Base-by-base conservation (phyloP, 2,329 filamentous ascomycete species). In the Aspergillus tanneri region DNA sequence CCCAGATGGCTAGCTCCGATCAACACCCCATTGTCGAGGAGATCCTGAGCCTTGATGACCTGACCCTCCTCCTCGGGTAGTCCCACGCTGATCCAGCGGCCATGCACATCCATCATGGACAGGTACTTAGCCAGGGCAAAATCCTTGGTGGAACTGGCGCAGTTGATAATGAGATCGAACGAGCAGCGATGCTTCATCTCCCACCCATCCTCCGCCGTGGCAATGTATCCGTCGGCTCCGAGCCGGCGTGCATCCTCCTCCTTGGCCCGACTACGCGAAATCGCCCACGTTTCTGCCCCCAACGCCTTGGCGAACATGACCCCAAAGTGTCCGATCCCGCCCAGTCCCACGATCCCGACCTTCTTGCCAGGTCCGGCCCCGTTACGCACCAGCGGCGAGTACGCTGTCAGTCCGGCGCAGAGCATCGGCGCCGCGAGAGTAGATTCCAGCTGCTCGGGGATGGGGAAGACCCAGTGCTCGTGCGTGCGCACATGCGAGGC, bases 381-480 rank as follows among this genome's bases (percentile, higher is more conserved):
- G 63, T 90, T 84, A 41, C 88, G 80, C 53, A 87, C 84, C 12
- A 95, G 77, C 2, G 90, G 89, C 52, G 81, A 86, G 73, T 85
- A 95, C 51, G 84, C 83, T 2, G 89, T 95, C 55, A 95, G 78
- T 55, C 90, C 89, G 27, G 88, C 89, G 69, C 90, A 95, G 57
- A 93, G 78, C 86, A 91, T 90, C 8, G 87, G 87, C 1, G 87
- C 89, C 1, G 84, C 87, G 45, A 85, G 70, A 11, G 67, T 66
- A 43, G 69, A 72, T 53, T 77, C 67, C 37, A 93, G 78, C 47
- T 75, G 80, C 24, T 90, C 87, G 32, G 89, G 89, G 56, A 95
- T 91, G 4, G 60, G 60, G 68, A 83, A 83, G 19, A 77, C 77
- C 60, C 80, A 91, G 74, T 90, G 87, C 71, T 91, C 86, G 70